A percentile compares a stretch with the other conserved stretches of the same genome.
phyloP scores from a whole-genome alignment of 1,284 basidiomycete genomes.

The Irpex lacteus region DNA sequence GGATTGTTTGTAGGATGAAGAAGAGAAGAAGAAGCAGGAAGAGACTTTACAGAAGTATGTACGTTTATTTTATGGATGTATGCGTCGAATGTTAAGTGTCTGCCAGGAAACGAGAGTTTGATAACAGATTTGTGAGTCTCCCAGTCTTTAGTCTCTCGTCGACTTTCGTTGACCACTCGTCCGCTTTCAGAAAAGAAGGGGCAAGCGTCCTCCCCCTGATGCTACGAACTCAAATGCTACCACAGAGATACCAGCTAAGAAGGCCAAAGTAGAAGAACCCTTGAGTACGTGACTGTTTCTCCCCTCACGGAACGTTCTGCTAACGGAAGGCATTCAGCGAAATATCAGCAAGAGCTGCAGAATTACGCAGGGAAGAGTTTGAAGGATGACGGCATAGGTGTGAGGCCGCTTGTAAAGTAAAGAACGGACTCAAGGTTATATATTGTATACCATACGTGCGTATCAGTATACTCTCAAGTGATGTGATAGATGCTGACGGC shows the following conservation, averaged over 20 bases:
- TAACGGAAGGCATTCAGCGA: conserved; percentile 15
- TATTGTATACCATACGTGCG: background rate
- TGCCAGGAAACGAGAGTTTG: conserved; percentile 59
- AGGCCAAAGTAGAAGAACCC: conserved; percentile 11
- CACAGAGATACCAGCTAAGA: conserved; percentile 39
- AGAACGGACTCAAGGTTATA: background rate
- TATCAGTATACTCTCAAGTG: background rate
- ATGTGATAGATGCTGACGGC: background rate
- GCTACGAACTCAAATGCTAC: conserved; percentile 26
- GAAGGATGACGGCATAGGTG: conserved; percentile 38
- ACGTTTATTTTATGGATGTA: background rate
- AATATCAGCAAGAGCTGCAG: conserved; percentile 38
- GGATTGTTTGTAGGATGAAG: conserved; percentile 52
- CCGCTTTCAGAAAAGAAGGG: conserved; percentile 50
- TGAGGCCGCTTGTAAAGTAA: conserved; percentile 39
- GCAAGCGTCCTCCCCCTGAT: conserved; percentile 54
- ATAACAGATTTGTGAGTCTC: conserved; percentile 57
- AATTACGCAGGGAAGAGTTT: conserved; percentile 33
- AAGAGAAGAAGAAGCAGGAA: conserved; percentile 52
- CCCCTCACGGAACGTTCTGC: background rate
- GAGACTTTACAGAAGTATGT: conserved; percentile 46
- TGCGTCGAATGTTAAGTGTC: conserved; percentile 3
- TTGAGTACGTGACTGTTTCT: background rate
- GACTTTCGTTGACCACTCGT: conserved; percentile 1
- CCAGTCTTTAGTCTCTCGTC: background rate